Evolutionary conservation across 495 filamentous ascomycete species (phyloP).

Genomic region (Xylaria acuta): DNA sequence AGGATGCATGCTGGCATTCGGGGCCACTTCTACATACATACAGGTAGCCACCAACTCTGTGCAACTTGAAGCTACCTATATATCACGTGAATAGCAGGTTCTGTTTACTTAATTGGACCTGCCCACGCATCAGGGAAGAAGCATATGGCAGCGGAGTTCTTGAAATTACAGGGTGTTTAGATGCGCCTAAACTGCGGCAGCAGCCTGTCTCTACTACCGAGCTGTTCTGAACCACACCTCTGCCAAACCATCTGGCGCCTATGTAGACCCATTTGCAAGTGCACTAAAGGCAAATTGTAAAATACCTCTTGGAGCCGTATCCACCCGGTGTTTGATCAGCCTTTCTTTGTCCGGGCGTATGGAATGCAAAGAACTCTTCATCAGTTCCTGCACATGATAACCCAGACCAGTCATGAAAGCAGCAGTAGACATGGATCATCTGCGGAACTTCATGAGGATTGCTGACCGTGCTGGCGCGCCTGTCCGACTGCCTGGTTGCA

Average conservation of each 20-base stretch:
- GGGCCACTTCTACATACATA: neutral
- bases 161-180: neutral
- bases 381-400: neutral
- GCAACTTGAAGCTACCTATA: neutral
- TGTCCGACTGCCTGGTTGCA: neutral
- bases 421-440: neutral
- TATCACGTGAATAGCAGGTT: neutral
- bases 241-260: neutral
- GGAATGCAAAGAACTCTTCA: neutral
- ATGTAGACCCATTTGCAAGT: neutral
- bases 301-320: neutral
- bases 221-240: neutral
- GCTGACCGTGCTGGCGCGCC: neutral
- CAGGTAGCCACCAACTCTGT: neutral
- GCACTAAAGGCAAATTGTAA: neutral
- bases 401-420: neutral
- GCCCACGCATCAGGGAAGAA: neutral
- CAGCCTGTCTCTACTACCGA: neutral
- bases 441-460: neutral
- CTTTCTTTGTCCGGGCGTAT: neutral
- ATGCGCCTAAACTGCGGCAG: neutral
- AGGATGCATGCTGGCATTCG: neutral
- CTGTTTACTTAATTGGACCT: neutral
- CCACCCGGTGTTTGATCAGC: neutral
- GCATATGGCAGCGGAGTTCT: neutral